Percentiles rank a stretch among this genome's conserved stretches.
phyloP scores from a whole-genome alignment of 768 basidiomycete species.

The Termitomyces sp. region DNA sequence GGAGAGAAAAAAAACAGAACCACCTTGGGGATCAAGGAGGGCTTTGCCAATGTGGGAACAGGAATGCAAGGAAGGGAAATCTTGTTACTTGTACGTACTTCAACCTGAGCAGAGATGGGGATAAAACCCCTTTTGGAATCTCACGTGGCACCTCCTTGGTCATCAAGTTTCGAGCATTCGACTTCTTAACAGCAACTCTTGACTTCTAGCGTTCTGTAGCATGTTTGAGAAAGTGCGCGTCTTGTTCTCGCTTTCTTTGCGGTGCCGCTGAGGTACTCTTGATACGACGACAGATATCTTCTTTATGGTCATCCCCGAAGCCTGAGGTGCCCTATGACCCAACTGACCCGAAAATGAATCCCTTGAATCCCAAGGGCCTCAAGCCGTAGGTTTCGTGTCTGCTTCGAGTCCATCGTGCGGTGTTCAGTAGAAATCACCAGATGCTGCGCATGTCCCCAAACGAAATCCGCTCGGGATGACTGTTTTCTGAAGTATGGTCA shows the following conservation, averaged over 20 bases:
- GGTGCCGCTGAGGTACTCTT: not conserved
- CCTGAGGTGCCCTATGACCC: constrained; percentile 54
- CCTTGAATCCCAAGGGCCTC: constrained; percentile 88
- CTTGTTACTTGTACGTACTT: not conserved
- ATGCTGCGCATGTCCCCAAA: constrained; percentile 94
- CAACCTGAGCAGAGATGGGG: not conserved
- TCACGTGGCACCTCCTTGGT: not conserved
- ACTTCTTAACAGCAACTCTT: no score
- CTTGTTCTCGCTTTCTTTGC: not conserved
- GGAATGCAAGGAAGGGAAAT: not conserved
- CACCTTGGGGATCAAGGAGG: not conserved
- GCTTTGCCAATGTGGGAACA: not conserved
- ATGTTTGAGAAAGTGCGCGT: constrained; percentile 40
- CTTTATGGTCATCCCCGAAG: constrained; percentile 46
- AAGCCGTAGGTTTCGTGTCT: constrained; percentile 68
- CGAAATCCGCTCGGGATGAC: constrained; percentile 88
- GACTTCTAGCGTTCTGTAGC: not conserved
- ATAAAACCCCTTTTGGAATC: not conserved
- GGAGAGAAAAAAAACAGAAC: not conserved
- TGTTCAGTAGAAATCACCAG: constrained; percentile 32
- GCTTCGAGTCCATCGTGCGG: not conserved
- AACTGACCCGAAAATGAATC: constrained; percentile 77
- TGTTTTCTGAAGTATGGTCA: constrained; percentile 81
- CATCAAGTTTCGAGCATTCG: not conserved
- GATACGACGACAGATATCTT: constrained; percentile 32